Evolutionary conservation across 2,329 filamentous ascomycete genomes (phyloP).

Genomic region (Trichoderma arundinaceum): DNA sequence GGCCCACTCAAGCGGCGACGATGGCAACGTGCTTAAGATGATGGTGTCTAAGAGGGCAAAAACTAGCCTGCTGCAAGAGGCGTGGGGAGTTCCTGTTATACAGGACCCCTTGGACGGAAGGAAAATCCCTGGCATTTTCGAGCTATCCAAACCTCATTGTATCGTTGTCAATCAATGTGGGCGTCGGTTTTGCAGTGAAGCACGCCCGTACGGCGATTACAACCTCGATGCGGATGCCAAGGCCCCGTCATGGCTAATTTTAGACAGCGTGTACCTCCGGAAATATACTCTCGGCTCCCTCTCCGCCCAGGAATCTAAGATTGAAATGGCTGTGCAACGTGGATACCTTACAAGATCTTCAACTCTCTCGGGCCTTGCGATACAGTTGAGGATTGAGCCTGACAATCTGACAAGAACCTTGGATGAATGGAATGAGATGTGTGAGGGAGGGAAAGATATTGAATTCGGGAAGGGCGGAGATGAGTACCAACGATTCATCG

Average conservation of each 20-base stretch:
- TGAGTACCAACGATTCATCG: neutral
- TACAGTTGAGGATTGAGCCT: neutral
- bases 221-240: neutral
- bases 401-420: neutral
- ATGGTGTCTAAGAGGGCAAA: neutral
- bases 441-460: too few species aligned
- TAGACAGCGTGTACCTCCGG: neutral
- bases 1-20: neutral
- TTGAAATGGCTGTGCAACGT: neutral
- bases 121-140: neutral
- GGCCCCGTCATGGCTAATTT: neutral
- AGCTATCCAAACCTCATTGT: neutral
- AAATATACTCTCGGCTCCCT: neutral
- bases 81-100: neutral
- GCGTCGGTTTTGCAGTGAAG: neutral
- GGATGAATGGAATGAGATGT: too few species aligned
- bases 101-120: neutral
- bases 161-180: neutral
- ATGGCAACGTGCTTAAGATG: neutral
- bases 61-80: neutral
- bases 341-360: neutral
- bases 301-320: neutral
- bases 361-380: neutral
- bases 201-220: neutral
- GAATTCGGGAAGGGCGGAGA: too few species aligned